Percentiles rank a stretch among this genome's conserved stretches.
phyloP scores from a whole-genome alignment of 441 rosid genomes.

The Adansonia rubrostipa region DNA sequence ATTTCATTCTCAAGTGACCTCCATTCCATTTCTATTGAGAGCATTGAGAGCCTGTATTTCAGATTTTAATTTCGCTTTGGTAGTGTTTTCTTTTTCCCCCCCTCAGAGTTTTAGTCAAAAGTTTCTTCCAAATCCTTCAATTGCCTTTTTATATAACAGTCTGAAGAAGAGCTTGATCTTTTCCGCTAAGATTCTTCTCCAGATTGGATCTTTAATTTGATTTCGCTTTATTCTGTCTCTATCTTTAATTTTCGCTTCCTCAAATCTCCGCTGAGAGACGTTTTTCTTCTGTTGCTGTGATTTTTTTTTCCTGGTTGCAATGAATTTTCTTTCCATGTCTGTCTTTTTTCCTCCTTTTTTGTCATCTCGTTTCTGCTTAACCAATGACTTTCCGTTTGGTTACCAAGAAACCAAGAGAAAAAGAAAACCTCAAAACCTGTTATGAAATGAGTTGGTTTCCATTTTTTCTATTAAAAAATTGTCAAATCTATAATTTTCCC shows the following conservation, averaged over 20 bases:
- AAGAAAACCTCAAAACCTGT: not conserved
- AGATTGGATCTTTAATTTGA: not conserved
- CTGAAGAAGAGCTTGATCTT: not conserved
- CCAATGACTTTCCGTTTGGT: not conserved
- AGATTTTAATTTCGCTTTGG: not conserved
- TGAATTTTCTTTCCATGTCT: not conserved
- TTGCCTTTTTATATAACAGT: not conserved
- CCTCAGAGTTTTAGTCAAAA: not conserved
- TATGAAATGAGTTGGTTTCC: not conserved
- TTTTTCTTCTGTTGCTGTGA: not conserved
- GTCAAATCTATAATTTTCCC: not conserved
- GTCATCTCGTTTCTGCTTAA: not conserved
- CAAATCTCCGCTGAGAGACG: not conserved
- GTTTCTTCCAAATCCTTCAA: not conserved
- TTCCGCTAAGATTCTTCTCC: not conserved
- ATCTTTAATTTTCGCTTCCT: conserved; percentile 17
- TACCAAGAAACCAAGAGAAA: not conserved
- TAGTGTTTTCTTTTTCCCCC: not conserved
- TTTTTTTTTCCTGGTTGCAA: not conserved
- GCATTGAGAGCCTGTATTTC: not conserved
- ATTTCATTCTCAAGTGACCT: conserved; percentile 18
- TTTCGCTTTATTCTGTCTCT: not conserved
- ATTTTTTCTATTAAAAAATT: not conserved
- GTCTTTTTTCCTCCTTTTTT: not conserved
- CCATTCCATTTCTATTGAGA: not conserved